Evolutionary conservation across 2,329 filamentous ascomycete genomes (phyloP).

Genomic region (Neophaeococcomyces aloes): DNA sequence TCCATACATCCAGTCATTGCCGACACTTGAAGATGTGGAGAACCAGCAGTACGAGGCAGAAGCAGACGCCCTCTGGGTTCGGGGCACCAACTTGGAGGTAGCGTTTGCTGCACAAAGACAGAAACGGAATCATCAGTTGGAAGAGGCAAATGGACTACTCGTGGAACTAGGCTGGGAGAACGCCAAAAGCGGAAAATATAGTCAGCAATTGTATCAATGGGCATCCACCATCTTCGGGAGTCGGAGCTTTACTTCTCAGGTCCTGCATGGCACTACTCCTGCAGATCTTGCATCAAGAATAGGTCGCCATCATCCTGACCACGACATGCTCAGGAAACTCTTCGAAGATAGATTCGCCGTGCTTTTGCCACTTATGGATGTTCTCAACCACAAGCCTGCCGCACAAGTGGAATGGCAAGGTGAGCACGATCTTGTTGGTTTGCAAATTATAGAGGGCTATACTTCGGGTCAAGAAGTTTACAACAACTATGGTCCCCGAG

Average conservation of each 20-base stretch:
- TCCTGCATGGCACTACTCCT: constrained; percentile 27
- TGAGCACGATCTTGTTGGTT: constrained; percentile 28
- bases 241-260: constrained; percentile 35
- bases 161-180: constrained; percentile 25
- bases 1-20: constrained; percentile 56
- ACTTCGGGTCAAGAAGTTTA: constrained; percentile 44
- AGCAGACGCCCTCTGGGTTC: constrained; percentile 45
- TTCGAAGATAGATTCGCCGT: constrained; percentile 54
- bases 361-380: constrained; percentile 59
- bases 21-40: constrained; percentile 50
- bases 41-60: constrained; percentile 55
- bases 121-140: constrained; percentile 31
- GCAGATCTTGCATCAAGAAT: constrained; percentile 16
- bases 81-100: constrained; percentile 24
- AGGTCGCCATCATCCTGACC: constrained; percentile 20
- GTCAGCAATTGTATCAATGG: constrained; percentile 38
- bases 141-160: constrained; percentile 25
- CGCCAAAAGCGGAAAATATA: constrained; percentile 25
- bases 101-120: constrained; percentile 25
- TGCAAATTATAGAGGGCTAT: constrained; percentile 38
- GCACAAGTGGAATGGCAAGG: constrained; percentile 51
- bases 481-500: constrained; percentile 68
- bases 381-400: constrained; percentile 59
- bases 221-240: constrained; percentile 36
- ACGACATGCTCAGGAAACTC: constrained; percentile 25